Base-by-base conservation (phyloP, 139 green algal genomes). In the Micractinium conductrix region DNA sequence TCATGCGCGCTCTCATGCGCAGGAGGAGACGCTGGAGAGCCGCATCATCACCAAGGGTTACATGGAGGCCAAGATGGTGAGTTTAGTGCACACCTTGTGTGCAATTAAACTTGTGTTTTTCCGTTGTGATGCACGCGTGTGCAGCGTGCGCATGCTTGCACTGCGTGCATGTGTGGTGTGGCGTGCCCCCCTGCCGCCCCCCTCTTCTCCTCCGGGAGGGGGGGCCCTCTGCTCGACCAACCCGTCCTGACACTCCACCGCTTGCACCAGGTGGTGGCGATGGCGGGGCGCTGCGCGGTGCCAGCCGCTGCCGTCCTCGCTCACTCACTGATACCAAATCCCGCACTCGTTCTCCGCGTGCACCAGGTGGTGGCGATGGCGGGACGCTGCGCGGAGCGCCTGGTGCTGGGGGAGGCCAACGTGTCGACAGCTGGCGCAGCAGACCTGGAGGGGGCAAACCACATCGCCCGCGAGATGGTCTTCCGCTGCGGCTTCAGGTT, bases 401-500 rank as follows among this genome's bases (percentile, higher is more conserved):
- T 97, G 81, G 87, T 98, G 35, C 89, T 96, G 89, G 95, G 95
- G 0, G 94, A 97, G 78, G 87, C 79, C 78, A 89, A 95, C 78
- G 69, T 98, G 8, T 93, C 85, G 55, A 94, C 89, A 67, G 84
- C 84, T 6, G 89, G 88, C n/a, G 75, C 73, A 7, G 33, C 43
- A 5, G 91, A 95, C 80, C n/a, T 94, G 43, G 88, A 92, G 86
- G 80, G 91, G 21, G 95, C 93, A 44, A 97, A 97, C 92, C 87
- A 88, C 73, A 88, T 98, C 48, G 96, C 95, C 2, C 90, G 94
- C 16, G 94, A 98, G 88, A 98, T 98, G 95, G 85, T 98, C 22
- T 91, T 95, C 83, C 87, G 85, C 30, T 95, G 91, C 84, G 95
- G 94, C 73, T 96, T 96, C 81, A 87, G 87, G 72, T 80, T n/a